Conservation (phyloP, 208 protist species). For the Jaenimonas drosophilae region DNA sequence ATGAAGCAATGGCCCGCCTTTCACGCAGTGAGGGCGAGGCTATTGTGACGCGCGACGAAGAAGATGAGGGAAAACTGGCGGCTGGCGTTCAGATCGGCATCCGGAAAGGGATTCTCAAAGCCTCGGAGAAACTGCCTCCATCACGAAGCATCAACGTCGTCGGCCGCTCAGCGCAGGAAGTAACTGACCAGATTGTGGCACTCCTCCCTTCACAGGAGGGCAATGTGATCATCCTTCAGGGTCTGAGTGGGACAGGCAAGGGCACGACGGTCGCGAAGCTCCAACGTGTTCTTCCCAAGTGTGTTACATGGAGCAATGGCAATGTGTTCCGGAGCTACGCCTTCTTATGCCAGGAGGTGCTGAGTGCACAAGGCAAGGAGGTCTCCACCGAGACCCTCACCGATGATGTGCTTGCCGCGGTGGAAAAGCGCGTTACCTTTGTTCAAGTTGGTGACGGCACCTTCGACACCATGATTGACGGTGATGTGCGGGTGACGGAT, state of each 20-base stretch:
- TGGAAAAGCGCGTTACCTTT: constrained; percentile 64
- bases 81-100: constrained; percentile 76
- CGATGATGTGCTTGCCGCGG: constrained; percentile 32
- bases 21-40: constrained; percentile 46
- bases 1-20: constrained; percentile 42
- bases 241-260: constrained; percentile 87
- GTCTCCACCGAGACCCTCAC: constrained; percentile 44
- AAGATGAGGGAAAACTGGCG: constrained; percentile 86
- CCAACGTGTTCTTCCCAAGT: constrained; percentile 52
- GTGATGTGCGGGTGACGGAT: constrained; percentile 44
- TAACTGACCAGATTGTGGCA: constrained; percentile 58
- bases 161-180: constrained; percentile 59
- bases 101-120: constrained; percentile 23
- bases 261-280: constrained; percentile 83
- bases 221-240: constrained; percentile 84
- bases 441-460: constrained; percentile 30
- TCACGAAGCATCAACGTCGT: constrained; percentile 57
- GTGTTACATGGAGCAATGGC: constrained; percentile 88
- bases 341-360: constrained; percentile 53
- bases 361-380: constrained; percentile 28
- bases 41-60: constrained; percentile 72
- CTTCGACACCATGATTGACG: constrained; percentile 69
- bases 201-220: constrained; percentile 48
- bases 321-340: constrained; percentile 91
- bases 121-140: constrained; percentile 12